Conservation (phyloP, 331 rosid species). For the Malus hybrid region DNA sequence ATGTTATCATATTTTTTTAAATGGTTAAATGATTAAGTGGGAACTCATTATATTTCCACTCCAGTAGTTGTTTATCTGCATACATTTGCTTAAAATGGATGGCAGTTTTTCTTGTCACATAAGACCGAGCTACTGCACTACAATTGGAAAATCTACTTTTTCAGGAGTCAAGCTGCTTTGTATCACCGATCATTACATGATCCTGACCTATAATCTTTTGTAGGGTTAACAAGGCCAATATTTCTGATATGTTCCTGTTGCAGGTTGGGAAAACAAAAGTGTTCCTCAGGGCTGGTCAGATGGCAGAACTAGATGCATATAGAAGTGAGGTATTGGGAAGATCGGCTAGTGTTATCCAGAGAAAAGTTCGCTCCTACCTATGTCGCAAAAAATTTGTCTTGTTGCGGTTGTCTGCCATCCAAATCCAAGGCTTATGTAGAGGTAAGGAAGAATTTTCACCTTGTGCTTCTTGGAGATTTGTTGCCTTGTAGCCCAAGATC, state of each 20-base stretch:
- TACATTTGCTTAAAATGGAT: neutral
- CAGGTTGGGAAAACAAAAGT: constrained; percentile 90
- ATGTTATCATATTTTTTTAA: neutral
- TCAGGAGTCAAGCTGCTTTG: neutral
- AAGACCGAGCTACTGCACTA: neutral
- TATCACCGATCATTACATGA: neutral
- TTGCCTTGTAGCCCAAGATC: neutral
- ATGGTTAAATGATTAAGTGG: neutral
- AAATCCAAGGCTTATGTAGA: constrained; percentile 50
- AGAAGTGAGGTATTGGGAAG: constrained; percentile 71
- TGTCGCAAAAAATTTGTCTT: constrained; percentile 32
- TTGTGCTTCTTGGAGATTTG: constrained; percentile 4
- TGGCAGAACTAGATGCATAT: constrained; percentile 83
- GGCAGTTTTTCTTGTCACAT: neutral
- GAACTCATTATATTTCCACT: neutral
- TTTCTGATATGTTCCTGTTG: constrained; percentile 15
- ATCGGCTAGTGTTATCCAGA: constrained; percentile 65
- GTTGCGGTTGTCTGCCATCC: constrained; percentile 45
- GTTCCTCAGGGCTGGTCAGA: constrained; percentile 92
- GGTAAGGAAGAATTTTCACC: constrained; percentile 30
- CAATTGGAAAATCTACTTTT: neutral
- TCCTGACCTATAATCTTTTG: neutral
- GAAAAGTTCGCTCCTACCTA: constrained; percentile 43
- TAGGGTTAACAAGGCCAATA: neutral
- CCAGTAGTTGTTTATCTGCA: neutral